These are phyloP conservation scores for Aegilops sharonensis DNA, from an alignment of 176 grass and related monocot species.

Conservation along the genomic window DNA sequence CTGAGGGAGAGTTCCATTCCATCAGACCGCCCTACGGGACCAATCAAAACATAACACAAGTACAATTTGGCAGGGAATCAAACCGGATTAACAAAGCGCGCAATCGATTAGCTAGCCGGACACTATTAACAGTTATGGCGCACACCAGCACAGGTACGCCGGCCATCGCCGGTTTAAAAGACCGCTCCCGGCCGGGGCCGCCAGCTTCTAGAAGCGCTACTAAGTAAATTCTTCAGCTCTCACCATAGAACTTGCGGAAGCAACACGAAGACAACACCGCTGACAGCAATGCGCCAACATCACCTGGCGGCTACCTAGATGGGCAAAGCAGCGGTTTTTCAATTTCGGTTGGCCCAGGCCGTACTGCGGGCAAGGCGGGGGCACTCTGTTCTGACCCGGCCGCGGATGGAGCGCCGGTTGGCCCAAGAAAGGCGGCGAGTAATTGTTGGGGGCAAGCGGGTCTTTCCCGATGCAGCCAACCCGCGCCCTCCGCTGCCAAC, in stretches of 20 bases:
- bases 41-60: background rate
- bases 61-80: background rate
- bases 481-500: background rate
- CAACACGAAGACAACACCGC: background rate
- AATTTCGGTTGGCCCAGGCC: background rate
- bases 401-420: background rate
- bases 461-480: background rate
- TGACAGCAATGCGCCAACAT: background rate
- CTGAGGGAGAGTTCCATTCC: background rate
- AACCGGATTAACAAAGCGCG: background rate
- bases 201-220: background rate
- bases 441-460: background rate
- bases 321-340: background rate
- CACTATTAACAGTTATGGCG: background rate
- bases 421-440: slow-evolving; percentile 1
- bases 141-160: background rate
- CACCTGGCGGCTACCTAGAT: background rate
- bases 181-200: background rate
- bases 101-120: background rate
- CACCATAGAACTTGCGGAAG: background rate
- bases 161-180: slow-evolving; percentile 7
- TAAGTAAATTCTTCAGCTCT: background rate
- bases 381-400: background rate
- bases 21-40: background rate
- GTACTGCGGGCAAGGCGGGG: background rate